phyloP scores from a whole-genome alignment of 805 yeast genomes.

The Starmerella stigmatis region DNA sequence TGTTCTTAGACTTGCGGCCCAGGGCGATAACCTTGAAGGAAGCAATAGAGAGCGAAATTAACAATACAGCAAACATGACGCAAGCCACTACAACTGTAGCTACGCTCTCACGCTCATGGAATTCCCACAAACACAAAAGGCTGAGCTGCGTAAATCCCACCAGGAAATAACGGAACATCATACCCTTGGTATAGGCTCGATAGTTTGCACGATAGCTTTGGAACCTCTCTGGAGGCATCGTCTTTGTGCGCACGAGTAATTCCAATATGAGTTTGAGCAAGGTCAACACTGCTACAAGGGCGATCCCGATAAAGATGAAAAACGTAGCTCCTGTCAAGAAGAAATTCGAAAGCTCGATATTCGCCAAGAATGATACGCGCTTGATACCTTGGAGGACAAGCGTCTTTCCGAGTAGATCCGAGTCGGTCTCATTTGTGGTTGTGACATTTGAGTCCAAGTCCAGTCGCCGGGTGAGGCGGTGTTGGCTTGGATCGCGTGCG shows the following conservation, averaged over 20 bases:
- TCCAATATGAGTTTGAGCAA: conserved; percentile 60
- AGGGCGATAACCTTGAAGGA: conserved; percentile 59
- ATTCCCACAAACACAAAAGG: conserved; percentile 79
- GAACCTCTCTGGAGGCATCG: conserved; percentile 55
- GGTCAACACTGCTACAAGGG: conserved; percentile 46
- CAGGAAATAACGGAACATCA: conserved; percentile 69
- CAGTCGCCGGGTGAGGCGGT: conserved; percentile 1
- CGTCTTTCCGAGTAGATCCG: conserved; percentile 52
- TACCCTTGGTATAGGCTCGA: conserved; percentile 60
- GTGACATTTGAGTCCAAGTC: conserved; percentile 16
- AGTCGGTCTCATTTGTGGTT: conserved; percentile 44
- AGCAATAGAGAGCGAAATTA: conserved; percentile 59
- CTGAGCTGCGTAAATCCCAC: conserved; percentile 83
- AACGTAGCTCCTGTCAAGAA: conserved; percentile 81
- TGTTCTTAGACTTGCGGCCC: conserved; percentile 59
- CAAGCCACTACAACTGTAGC: conserved; percentile 76
- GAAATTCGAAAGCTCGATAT: conserved; percentile 74
- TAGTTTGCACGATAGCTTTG: conserved; percentile 59
- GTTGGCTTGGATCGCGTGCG: not conserved
- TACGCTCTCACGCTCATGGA: conserved; percentile 69
- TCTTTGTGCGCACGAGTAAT: conserved; percentile 48
- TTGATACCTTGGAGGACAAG: conserved; percentile 82
- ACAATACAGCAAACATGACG: conserved; percentile 48
- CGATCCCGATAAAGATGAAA: conserved; percentile 63
- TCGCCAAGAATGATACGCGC: conserved; percentile 76